Conservation (phyloP, 2,329 filamentous ascomycete species). For the Malbranchea cinnamomea region DNA sequence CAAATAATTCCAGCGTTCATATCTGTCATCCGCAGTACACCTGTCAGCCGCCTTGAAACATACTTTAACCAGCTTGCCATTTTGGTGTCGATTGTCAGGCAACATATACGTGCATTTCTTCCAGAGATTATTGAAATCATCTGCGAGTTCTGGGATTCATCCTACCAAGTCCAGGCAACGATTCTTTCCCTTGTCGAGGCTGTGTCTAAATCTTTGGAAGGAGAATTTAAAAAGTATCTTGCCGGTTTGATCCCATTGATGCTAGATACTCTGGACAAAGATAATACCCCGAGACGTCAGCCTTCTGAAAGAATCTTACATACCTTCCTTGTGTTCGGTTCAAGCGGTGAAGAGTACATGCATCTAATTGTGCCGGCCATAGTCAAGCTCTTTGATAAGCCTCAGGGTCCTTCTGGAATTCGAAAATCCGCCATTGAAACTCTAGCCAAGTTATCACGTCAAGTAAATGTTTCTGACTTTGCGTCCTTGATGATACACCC, state of each 20-base stretch:
- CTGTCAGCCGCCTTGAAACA: slow-evolving; percentile 65
- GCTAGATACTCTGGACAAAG: slow-evolving; percentile 84
- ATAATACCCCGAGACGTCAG: slow-evolving; percentile 56
- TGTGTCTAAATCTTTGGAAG: slow-evolving; percentile 83
- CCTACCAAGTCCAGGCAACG: slow-evolving; percentile 69
- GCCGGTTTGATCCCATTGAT: slow-evolving; percentile 80
- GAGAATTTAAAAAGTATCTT: slow-evolving; percentile 94
- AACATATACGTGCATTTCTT: slow-evolving; percentile 87
- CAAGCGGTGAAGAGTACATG: slow-evolving; percentile 97
- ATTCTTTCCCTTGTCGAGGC: slow-evolving; percentile 87
- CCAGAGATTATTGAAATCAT: slow-evolving; percentile 75
- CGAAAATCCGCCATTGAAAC: slow-evolving; percentile 87
- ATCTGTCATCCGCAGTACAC: slow-evolving; percentile 69
- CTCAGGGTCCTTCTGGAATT: slow-evolving; percentile 62
- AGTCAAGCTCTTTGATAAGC: slow-evolving; percentile 84
- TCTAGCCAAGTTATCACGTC: slow-evolving; percentile 80
- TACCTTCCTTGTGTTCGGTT: slow-evolving; percentile 88
- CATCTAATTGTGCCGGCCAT: slow-evolving; percentile 94
- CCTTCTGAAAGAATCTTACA: slow-evolving; percentile 86
- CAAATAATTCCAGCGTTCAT: slow-evolving; percentile 92
- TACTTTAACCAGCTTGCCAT: slow-evolving; percentile 96
- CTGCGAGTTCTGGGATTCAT: slow-evolving; percentile 77
- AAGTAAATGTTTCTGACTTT: slow-evolving; percentile 95
- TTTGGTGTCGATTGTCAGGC: slow-evolving; percentile 84
- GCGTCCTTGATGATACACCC: slow-evolving; percentile 94